Evolutionary conservation across 768 basidiomycete genomes (phyloP), one percentile per base, ranked within the genome.

Genomic region (Auricularia sp.): DNA sequence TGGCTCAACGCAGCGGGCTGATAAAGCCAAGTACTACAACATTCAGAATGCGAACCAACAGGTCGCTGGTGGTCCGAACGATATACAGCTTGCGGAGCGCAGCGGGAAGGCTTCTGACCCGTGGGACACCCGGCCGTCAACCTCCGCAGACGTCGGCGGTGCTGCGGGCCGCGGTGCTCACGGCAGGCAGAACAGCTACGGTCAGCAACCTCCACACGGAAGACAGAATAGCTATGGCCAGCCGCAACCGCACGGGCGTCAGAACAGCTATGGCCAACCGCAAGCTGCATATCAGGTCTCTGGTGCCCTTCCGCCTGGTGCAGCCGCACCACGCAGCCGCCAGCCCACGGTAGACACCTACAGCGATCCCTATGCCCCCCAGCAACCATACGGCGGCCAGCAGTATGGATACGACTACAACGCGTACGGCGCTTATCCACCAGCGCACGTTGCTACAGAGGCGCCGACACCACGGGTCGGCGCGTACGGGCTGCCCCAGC

Each of bases 21-120:
- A 94, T 70, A 91, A 93, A 72, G 83, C 83, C 67, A 86, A 88
- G 70, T 85, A 86, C 72, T 86, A 87, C 68, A 75, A 83, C 3
- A 77, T 79, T 13, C 78, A 79, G n/a, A 34, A 16, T 33, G 56
- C 44, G 8, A 44, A 62, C 63, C 29, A 59, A 8, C 63, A 63
- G 6, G 16, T 62, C 29, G 35, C 47, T 11, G 63, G 62, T 34
- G 51, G 63, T 5, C 39, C 47, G 4, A 85, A 88, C 68, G 79
- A 70, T 61, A 86, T 88, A 39, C 84, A 85, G 10, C 81, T 91
- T 77, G 80, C 79, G 67, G 79, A 82, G 68, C 85, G 87, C 63
- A 78, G 77, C 67, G 86, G 87, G 70, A 81, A 86, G n/a, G 34
- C 33, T 3, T 58, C 51, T 13, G 70, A 71, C 44, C 64, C 69